Base-by-base conservation (phyloP, 345 rosid genomes). In the Hibiscus trionum region DNA sequence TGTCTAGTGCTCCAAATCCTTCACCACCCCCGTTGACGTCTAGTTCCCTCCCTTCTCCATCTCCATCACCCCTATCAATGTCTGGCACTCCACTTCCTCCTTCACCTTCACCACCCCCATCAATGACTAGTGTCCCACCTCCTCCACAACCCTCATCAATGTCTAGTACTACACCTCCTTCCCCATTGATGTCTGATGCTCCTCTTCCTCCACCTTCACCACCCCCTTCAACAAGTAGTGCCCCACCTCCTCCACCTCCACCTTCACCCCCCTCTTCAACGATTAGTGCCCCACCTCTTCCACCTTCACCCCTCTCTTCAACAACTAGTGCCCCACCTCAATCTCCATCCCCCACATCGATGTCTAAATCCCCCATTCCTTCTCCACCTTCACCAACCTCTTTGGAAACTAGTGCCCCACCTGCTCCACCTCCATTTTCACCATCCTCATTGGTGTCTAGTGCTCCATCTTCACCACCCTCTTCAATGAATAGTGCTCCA, bases 41-140 rank as follows among this genome's bases (percentile, higher is more conserved):
- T 19, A 56, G 60, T 4, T 5, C 7, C 11, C 26, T 8, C 7
- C 26, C 7, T n/a, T 19, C 10, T 55, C 26, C 59, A 6, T 11
- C 59, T 17, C n/a, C 88, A 16, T 83, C 86, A 14, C 85, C 81
- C 88, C 0, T 80, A 76, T 2, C 46, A 69, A 50, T 59, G 73
- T 5, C 58, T 49, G 70, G 82, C 63, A 82, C 75, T 7, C 80
- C 85, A 12, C 79, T 82, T 1, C 82, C 82, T 1, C 82, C 88
- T 1, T 84, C 87, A 4, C 82, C 85, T 27, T 63, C 73, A 53
- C 11, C 58, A 53, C 11, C 24, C 11, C 1, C 0, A 0, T 53
- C 24, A 17, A 17, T 52, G 24, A 21, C 56, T 52, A 50, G 56
- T 5, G 56, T 39, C 9, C 4, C 44, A 16, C 24, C 1, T 17